These are phyloP conservation scores for Magnaporthales sp. DNA, from an alignment of 2,329 filamentous ascomycete species.

Conservation along the genomic window DNA sequence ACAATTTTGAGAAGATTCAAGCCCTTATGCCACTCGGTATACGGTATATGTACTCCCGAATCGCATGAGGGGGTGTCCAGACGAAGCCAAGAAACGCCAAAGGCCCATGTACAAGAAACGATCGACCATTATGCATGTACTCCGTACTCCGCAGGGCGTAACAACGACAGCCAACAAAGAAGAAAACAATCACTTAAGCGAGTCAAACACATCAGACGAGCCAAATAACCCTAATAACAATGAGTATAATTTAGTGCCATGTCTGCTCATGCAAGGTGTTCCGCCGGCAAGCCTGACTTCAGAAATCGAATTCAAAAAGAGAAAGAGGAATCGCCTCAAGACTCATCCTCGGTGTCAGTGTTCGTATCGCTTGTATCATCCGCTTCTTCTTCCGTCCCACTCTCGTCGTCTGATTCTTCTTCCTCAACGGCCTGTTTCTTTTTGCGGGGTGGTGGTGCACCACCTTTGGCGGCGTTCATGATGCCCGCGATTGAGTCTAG, in stretches of 20 bases:
- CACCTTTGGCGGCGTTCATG: constrained; percentile 77
- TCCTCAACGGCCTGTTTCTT: constrained; percentile 44
- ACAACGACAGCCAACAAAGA: neutral
- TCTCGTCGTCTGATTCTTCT: constrained; percentile 68
- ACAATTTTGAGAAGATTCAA: neutral
- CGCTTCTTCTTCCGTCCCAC: constrained; percentile 67
- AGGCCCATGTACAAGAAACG: neutral
- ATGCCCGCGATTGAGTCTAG: constrained; percentile 82
- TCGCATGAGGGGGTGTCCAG: neutral
- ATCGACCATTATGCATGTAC: neutral
- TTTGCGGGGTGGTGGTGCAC: constrained; percentile 34
- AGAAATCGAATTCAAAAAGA: neutral
- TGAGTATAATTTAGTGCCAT: neutral
- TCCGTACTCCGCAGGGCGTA: neutral
- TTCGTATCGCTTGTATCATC: constrained; percentile 61
- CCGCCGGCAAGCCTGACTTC: neutral
- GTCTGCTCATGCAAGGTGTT: neutral
- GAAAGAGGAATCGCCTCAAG: neutral
- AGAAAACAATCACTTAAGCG: neutral
- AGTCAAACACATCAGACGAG: neutral
- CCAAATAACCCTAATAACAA: neutral
- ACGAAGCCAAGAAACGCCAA: neutral
- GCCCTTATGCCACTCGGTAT: neutral
- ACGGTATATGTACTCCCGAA: neutral
- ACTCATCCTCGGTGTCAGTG: constrained; percentile 56